Evolutionary conservation across 441 rosid genomes (phyloP).

Genomic region (Adansonia grandidieri): DNA sequence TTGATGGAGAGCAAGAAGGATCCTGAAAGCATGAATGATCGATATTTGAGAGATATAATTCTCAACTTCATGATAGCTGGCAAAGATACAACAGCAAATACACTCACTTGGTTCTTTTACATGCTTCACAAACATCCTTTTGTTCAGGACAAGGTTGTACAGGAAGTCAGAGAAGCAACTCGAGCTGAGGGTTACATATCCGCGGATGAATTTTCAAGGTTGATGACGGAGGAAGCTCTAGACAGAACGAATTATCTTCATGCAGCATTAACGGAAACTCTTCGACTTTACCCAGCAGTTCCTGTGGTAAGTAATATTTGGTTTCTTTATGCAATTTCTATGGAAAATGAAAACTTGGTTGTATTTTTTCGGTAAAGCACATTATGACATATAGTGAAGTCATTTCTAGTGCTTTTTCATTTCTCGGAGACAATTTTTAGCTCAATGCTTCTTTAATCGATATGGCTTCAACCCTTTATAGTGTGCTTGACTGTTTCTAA

Average conservation of each 20-base stretch:
- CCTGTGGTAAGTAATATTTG: conserved; percentile 30
- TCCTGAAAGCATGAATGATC: conserved; percentile 24
- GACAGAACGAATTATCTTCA: conserved; percentile 47
- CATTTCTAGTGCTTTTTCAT: too few species aligned
- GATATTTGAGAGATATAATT: conserved; percentile 40
- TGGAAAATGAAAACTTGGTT: too few species aligned
- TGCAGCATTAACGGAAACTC: conserved; percentile 47
- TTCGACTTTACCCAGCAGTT: conserved; percentile 43
- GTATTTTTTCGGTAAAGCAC: background rate
- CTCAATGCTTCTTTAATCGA: background rate
- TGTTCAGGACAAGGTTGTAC: conserved; percentile 35
- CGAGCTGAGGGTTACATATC: conserved; percentile 8
- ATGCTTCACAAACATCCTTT: conserved; percentile 42
- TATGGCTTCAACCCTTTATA: too few species aligned
- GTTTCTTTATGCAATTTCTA: too few species aligned
- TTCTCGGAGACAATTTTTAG: too few species aligned
- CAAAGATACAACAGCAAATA: conserved; percentile 43
- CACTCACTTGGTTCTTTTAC: conserved; percentile 43
- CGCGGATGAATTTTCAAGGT: conserved; percentile 30
- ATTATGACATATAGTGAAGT: background rate
- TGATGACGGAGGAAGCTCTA: conserved; percentile 32
- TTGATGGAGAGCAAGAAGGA: conserved; percentile 32
- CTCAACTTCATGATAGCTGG: conserved; percentile 42
- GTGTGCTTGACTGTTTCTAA: background rate
- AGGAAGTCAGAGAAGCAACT: conserved; percentile 32